These are phyloP conservation scores for Dryas alaskensis DNA, from an alignment of 306 rosid genomes.

Conservation along the genomic window DNA sequence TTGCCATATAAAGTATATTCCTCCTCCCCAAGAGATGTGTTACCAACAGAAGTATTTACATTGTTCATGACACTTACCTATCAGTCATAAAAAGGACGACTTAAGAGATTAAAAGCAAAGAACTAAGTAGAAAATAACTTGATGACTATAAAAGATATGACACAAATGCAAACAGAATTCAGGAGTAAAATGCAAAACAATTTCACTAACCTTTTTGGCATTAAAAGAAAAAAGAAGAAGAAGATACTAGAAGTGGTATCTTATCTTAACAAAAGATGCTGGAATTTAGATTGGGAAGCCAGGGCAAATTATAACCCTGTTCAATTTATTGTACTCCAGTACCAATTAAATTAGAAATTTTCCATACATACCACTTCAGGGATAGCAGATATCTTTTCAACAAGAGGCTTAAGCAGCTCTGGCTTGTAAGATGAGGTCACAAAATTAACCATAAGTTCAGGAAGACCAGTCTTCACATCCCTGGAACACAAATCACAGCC, in stretches of 20 bases:
- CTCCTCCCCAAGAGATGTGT: constrained; percentile 90
- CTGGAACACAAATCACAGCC: constrained; percentile 40
- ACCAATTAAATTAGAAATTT: constrained; percentile 21
- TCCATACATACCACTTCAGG: constrained; percentile 89
- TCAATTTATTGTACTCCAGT: background rate
- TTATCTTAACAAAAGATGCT: background rate
- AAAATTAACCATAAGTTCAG: constrained; percentile 92
- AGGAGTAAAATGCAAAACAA: background rate
- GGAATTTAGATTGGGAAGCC: background rate
- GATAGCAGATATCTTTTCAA: constrained; percentile 58
- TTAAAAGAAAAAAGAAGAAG: too few relatives aligned
- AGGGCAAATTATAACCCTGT: background rate
- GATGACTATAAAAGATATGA: background rate
- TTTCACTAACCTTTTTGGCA: too few relatives aligned
- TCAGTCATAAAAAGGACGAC: constrained; percentile 21
- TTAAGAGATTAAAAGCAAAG: background rate
- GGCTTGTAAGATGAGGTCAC: constrained; percentile 89
- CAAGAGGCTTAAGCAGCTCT: constrained; percentile 65
- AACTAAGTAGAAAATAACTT: background rate
- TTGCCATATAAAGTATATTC: constrained; percentile 83
- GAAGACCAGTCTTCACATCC: constrained; percentile 58
- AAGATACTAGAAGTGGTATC: background rate
- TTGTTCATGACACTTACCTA: constrained; percentile 84
- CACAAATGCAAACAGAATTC: background rate
- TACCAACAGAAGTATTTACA: constrained; percentile 86